Evolutionary conservation across 768 basidiomycete genomes (phyloP), one percentile per base, ranked within the genome.

Genomic region (Leccinum truebloodii): DNA sequence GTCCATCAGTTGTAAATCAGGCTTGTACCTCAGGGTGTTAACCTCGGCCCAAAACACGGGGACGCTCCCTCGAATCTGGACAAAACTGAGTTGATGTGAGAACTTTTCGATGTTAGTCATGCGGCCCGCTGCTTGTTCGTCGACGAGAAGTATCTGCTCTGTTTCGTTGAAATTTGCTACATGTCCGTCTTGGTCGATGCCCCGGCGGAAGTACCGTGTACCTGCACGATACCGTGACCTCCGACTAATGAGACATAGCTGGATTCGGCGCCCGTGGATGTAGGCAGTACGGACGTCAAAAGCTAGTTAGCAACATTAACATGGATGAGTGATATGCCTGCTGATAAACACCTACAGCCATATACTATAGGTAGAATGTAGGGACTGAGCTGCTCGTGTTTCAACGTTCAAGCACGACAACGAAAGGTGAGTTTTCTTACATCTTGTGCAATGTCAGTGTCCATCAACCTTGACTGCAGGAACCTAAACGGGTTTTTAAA

Each of bases 101-200:
- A 79, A 83, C 10, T 82, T 82, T 56, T 83, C 83, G 18, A 74
- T 67, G 53, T 73, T 69, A 18, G 74, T 74, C 44, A 74, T 73
- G 26, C 75, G 73, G 39, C 79, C 79, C 26, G 75, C 75, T 32
- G 78, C 76, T 52, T 79, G 80, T 52, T 79, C 81, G 61, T 94
- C 91, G 13, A 95, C 81, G 16, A 96, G 80, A 28, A 96, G 78
- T 60, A 99, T 80, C 72, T 98, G 97, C 71, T 99, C 97, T 6
- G 97, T 96, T 75, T 99, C 97, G 72, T 98, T 97, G 77, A 94
- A 98, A 75, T 99, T 99, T 59, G 95, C 94, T 46, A 92, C 92
- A 71, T 98, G 85, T 2, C 95, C 97, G 9, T 90, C 80, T 20
- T 85, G 78, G 73, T 98, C 95, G 65, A 99, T 82, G 5, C 97